A percentile compares a stretch with the other conserved stretches of the same genome.
Evolutionary conservation across 352 stramenopile species (phyloP).

Genomic region (Phytophthora meadii): DNA sequence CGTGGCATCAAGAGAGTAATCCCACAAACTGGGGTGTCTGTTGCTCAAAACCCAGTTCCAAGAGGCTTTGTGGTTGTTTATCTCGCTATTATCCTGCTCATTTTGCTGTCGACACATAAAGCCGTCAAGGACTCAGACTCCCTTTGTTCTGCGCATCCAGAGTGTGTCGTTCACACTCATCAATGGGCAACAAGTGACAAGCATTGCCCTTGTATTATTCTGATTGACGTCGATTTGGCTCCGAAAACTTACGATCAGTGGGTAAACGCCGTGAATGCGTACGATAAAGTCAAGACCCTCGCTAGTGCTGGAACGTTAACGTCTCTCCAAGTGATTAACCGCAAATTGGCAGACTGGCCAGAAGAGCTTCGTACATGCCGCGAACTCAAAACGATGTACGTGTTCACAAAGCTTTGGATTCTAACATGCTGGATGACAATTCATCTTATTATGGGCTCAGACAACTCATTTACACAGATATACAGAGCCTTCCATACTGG

Average conservation of each 20-base stretch:
- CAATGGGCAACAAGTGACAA: slow-evolving; percentile 19
- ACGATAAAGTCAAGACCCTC: slow-evolving; percentile 15
- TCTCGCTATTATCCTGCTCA: slow-evolving; percentile 8
- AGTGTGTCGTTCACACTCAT: slow-evolving; percentile 37
- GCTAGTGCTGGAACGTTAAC: slow-evolving; percentile 24
- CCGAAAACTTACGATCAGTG: slow-evolving; percentile 37
- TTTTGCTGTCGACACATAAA: slow-evolving; percentile 30
- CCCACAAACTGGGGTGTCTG: background rate
- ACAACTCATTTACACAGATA: slow-evolving; percentile 23
- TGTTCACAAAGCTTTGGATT: background rate
- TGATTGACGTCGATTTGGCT: slow-evolving; percentile 30
- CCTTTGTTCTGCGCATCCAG: slow-evolving; percentile 14
- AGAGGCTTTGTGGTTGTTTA: slow-evolving; percentile 20
- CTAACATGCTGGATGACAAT: background rate
- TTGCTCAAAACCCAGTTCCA: slow-evolving; percentile 21
- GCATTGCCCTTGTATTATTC: slow-evolving; percentile 30
- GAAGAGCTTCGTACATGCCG: slow-evolving; percentile 28
- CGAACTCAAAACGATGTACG: slow-evolving; percentile 29
- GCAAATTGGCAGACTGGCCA: slow-evolving; percentile 13
- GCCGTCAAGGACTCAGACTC: slow-evolving; percentile 9
- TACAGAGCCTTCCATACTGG: slow-evolving; percentile 23
- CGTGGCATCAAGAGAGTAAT: slow-evolving; percentile 7
- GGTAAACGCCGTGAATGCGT: slow-evolving; percentile 24
- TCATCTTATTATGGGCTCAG: background rate
- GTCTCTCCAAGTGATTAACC: slow-evolving; percentile 41